Conservation (phyloP, 2,329 filamentous ascomycete genomes). For the Scolecobasidium constrictum region DNA sequence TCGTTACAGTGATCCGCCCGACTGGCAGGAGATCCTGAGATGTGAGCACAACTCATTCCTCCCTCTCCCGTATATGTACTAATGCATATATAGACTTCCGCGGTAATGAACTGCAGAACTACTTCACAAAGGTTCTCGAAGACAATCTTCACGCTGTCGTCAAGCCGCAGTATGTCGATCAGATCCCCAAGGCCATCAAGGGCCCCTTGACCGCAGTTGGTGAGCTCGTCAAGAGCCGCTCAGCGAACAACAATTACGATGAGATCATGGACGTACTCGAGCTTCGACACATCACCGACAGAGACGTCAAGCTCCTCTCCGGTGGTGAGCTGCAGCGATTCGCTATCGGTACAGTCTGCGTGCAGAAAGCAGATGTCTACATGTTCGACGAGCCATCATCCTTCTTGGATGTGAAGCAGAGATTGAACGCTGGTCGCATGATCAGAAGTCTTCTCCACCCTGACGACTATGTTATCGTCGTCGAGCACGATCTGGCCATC, state of each 20-base stretch:
- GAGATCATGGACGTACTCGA: constrained; percentile 71
- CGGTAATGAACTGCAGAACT: constrained; percentile 49
- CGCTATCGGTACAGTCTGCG: constrained; percentile 89
- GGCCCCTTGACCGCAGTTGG: constrained; percentile 70
- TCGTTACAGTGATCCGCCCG: constrained; percentile 87
- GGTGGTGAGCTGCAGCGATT: constrained; percentile 98
- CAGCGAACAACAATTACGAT: constrained; percentile 68
- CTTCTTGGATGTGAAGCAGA: constrained; percentile 98
- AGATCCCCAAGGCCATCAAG: constrained; percentile 88
- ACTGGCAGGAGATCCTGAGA: constrained; percentile 98
- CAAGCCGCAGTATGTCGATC: constrained; percentile 98
- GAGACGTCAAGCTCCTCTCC: constrained; percentile 81
- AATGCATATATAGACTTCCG: constrained; percentile 1
- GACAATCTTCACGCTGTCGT: constrained; percentile 96
- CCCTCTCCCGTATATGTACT: neutral
- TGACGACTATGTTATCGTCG: constrained; percentile 94
- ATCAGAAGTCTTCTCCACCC: constrained; percentile 83
- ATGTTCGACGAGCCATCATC: constrained; percentile 99
- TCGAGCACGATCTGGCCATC: constrained; percentile 98
- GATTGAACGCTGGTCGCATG: constrained; percentile 81
- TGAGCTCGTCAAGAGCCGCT: constrained; percentile 63
- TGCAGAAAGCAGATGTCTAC: constrained; percentile 87
- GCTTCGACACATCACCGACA: constrained; percentile 46
- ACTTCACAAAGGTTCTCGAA: constrained; percentile 96
- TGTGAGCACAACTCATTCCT: constrained; percentile 20